These are phyloP conservation scores for Begonia masoniana DNA, from an alignment of 306 rosid species.

Conservation along the genomic window DNA sequence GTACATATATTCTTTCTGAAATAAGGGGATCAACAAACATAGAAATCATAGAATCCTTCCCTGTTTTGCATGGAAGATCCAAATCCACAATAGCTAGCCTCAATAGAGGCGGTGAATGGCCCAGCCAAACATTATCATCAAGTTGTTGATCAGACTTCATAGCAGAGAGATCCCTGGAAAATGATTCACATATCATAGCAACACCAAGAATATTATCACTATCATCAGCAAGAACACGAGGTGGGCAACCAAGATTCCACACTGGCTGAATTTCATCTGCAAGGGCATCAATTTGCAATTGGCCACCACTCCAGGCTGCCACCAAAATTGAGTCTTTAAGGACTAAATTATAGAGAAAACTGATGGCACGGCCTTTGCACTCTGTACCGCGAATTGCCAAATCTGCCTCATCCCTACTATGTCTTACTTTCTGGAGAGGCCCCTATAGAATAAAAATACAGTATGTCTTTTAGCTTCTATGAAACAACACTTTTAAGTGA, in stretches of 20 bases:
- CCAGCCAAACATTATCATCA: constrained; percentile 75
- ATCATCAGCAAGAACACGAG: constrained; percentile 69
- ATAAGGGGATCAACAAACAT: constrained; percentile 68
- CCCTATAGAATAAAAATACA: constrained; percentile 43
- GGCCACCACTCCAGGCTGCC: constrained; percentile 97
- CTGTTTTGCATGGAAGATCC: constrained; percentile 59
- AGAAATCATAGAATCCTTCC: constrained; percentile 39
- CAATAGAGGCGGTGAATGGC: constrained; percentile 69
- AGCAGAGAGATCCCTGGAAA: constrained; percentile 15
- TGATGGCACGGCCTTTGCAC: constrained; percentile 75
- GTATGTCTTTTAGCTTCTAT: constrained; percentile 3
- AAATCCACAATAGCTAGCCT: constrained; percentile 85
- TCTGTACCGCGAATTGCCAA: constrained; percentile 46
- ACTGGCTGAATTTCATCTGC: constrained; percentile 96
- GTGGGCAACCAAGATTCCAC: constrained; percentile 65
- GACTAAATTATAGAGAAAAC: constrained; percentile 65
- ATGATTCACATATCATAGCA: constrained; percentile 92
- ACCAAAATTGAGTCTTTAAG: constrained; percentile 77
- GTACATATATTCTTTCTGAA: constrained; percentile 71
- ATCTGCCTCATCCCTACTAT: constrained; percentile 37
- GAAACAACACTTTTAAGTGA: background rate
- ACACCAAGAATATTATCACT: constrained; percentile 56
- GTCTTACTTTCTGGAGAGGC: constrained; percentile 62
- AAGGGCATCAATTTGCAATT: constrained; percentile 81
- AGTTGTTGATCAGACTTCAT: constrained; percentile 41